Percentiles rank a stretch among this genome's conserved stretches.
phyloP scores from a whole-genome alignment of 192 early-diverging fungal genomes.

The Coemansia sp. region DNA sequence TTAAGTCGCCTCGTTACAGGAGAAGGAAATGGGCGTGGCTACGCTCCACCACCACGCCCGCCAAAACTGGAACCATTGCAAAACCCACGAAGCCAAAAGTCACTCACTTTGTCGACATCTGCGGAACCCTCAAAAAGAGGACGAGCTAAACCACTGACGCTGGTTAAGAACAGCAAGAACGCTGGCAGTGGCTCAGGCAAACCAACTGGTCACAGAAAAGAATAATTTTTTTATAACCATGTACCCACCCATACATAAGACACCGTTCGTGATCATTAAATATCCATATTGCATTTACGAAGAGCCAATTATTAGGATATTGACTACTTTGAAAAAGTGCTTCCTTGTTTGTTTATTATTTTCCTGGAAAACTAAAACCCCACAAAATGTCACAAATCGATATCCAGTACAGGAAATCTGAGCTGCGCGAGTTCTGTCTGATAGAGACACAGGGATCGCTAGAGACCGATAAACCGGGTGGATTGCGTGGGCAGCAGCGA shows the following conservation, averaged over 20 bases:
- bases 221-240: too few species aligned
- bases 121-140: too few species aligned
- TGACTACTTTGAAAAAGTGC: too few species aligned
- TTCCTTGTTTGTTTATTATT: not conserved
- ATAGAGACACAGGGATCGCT: constrained; percentile 46
- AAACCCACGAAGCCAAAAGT: not conserved
- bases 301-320: too few species aligned
- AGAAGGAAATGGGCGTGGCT: not conserved
- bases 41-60: not conserved
- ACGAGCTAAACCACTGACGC: too few species aligned
- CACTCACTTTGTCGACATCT: too few species aligned
- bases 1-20: not conserved
- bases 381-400: constrained; percentile 39
- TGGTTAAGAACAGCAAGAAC: too few species aligned
- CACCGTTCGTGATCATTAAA: too few species aligned
- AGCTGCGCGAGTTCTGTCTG: constrained; percentile 39
- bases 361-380: not conserved
- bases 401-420: constrained; percentile 24
- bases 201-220: too few species aligned
- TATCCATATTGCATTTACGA: too few species aligned
- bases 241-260: too few species aligned
- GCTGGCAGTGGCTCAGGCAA: too few species aligned
- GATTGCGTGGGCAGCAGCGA: constrained; percentile 34
- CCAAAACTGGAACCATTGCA: not conserved
- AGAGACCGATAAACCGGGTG: constrained; percentile 37